Conservation (phyloP, 78 protist genomes). For the Emiliania huxleyi region DNA sequence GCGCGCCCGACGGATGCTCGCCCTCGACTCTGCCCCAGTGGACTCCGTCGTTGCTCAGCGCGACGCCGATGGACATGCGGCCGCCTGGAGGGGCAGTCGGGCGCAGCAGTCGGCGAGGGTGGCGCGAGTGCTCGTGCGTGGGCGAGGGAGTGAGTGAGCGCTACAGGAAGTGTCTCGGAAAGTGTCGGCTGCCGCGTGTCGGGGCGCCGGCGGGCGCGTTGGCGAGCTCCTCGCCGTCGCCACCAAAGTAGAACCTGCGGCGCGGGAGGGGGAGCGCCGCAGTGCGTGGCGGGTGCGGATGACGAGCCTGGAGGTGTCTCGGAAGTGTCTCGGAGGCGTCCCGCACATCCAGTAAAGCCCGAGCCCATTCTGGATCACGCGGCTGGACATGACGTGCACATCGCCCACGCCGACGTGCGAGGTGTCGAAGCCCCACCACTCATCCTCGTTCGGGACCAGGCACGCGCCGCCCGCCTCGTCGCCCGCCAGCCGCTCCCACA, state of each 20-base stretch:
- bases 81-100: background rate
- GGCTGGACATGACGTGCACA: background rate
- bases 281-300: too few species aligned
- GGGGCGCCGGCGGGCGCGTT: too few species aligned
- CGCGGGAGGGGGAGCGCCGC: too few species aligned
- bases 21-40: background rate
- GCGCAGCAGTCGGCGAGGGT: too few species aligned
- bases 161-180: too few species aligned
- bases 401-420: conserved; percentile 18
- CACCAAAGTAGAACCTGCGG: background rate
- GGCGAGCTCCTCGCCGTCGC: background rate
- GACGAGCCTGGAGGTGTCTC: too few species aligned
- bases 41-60: background rate
- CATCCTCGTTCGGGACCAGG: background rate
- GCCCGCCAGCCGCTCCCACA: background rate
- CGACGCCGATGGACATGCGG: background rate
- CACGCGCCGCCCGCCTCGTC: background rate
- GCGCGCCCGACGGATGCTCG: background rate
- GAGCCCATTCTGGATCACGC: background rate
- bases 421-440: background rate
- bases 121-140: too few species aligned
- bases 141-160: too few species aligned
- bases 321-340: too few species aligned
- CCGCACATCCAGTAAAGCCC: background rate
- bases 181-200: too few species aligned